Evolutionary conservation across 305 asterid genomes (phyloP), one percentile per base, ranked within the genome.

Genomic region (Solanum hybrid): DNA sequence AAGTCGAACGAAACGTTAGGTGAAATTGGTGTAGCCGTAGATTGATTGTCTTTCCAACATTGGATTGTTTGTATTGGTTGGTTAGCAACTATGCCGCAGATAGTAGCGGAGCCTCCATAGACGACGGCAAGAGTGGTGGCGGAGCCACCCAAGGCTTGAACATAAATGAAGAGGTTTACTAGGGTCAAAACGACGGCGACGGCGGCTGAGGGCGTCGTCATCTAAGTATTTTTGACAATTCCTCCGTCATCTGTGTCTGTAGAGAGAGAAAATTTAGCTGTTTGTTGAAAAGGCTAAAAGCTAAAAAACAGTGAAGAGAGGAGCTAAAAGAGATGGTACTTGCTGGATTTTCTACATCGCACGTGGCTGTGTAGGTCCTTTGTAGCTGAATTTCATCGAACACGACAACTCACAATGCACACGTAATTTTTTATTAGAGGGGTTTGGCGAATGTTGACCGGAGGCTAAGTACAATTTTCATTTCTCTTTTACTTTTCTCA

Each of bases 71-170:
- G 97, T 90, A 92, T 77, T n/a, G 95, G 92, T 81, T 93, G 95
- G 14, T 91, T 89, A 8, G 99, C 96, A 15, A 91, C 89, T 15
- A 98, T 91, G 91, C 95, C 87, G 89, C 99, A 97, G 68, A 97
- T 45, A 76, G 98, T 93, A 92, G 95, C 90, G 92, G 95, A 86
- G 83, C 94, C 82, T 89, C 97, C 97, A 94, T 95, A 96, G 91
- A 94, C 94, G 72, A 95, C 94, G 79, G 99, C 97, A 80, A 97
- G 86, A 70, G 99, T 95, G 91, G 97, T 90, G 92, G 98, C 91
- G 57, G 97, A 91, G 92, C 98, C 97, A 57, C 98, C 98, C 37
- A 97, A 92, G 37, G 95, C 96, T 39, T 90, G 29, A 10, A 89
- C 94, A 41, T 87, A n/a, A 37, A 80, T 15, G 4, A 90, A 57